Conservation (phyloP, 2,329 filamentous ascomycete species). For the Phaeosphaeria sp. region DNA sequence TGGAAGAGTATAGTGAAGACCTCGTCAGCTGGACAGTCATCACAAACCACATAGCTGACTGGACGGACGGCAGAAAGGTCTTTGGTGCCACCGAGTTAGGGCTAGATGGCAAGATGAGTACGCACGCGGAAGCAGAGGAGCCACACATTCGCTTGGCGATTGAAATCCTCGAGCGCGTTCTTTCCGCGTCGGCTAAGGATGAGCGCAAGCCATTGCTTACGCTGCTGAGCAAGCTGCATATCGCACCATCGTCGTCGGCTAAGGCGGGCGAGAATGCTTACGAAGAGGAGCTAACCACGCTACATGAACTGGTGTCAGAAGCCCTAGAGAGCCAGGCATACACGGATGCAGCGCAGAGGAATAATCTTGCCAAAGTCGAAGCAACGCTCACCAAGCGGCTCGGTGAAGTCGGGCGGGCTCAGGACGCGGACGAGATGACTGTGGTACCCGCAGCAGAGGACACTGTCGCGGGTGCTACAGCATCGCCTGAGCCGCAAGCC, state of each 20-base stretch:
- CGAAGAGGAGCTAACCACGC: conserved; percentile 32
- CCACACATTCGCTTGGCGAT: conserved; percentile 81
- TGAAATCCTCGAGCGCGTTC: conserved; percentile 77
- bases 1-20: conserved; percentile 72
- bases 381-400: conserved; percentile 60
- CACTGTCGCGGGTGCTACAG: conserved; percentile 10
- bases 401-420: conserved; percentile 37
- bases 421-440: conserved; percentile 24
- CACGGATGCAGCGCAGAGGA: conserved; percentile 59
- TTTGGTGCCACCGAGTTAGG: conserved; percentile 62
- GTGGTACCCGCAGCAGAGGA: conserved; percentile 20
- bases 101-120: conserved; percentile 61
- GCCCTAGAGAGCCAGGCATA: conserved; percentile 58
- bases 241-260: conserved; percentile 64
- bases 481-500: conserved; percentile 21
- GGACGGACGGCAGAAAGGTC: conserved; percentile 89
- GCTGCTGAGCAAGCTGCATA: conserved; percentile 81
- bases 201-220: conserved; percentile 73
- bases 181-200: conserved; percentile 71
- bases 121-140: conserved; percentile 68
- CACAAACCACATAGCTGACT: conserved; percentile 85
- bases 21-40: conserved; percentile 82
- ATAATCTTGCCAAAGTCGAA: conserved; percentile 62
- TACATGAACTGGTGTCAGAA: conserved; percentile 56
- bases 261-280: conserved; percentile 30